Base-by-base conservation (phyloP, 2,329 filamentous ascomycete species). In the Fusarium sacchari region DNA sequence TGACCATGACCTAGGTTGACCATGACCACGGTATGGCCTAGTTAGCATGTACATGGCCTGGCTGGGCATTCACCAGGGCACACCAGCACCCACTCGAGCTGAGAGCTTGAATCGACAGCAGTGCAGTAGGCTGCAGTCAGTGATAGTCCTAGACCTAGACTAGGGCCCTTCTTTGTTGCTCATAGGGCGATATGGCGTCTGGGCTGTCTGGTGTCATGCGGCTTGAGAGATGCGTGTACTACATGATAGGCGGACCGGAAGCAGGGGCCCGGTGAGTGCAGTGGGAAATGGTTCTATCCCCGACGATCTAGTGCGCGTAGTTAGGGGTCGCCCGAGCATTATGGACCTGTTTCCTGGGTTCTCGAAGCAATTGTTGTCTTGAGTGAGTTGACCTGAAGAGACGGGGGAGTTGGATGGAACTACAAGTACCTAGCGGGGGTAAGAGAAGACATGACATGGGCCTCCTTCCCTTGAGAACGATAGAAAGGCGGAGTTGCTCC, bases 11-110 rank as follows among this genome's bases (percentile, higher is more conserved):
- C 53, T n/a, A n/a, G n/a, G n/a, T n/a, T 53, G 34, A 28, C 47
- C 47, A 39, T 55, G 34, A 40, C 34, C 55, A 73, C 34, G 60
- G 47, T 42, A 60, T 52, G 47, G 40, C n/a, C 46, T 44, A 52
- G 32, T 59, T 66, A 61, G 39, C 56, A 68, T 64, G n/a, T n/a
- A 55, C 43, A 50, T 43, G 60, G 40, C 49, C 42, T 64, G 72
- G 62, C 64, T 40, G 71, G 71, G 71, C 68, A 57, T 28, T 67
- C 64, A 47, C 60, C 71, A 43, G 67, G 71, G 71, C 71, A 69
- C 32, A 74, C 68, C 69, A 67, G 52, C 67, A 53, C 30, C 43
- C 43, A 58, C 42, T 47, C 36, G 59, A 58, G 67, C 71, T 69
- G 67, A 69, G 40, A 71, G 58, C 32, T 47, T 50, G 34, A 69